phyloP scores from a whole-genome alignment of 176 grass and related monocot species.

The Poa annua region DNA sequence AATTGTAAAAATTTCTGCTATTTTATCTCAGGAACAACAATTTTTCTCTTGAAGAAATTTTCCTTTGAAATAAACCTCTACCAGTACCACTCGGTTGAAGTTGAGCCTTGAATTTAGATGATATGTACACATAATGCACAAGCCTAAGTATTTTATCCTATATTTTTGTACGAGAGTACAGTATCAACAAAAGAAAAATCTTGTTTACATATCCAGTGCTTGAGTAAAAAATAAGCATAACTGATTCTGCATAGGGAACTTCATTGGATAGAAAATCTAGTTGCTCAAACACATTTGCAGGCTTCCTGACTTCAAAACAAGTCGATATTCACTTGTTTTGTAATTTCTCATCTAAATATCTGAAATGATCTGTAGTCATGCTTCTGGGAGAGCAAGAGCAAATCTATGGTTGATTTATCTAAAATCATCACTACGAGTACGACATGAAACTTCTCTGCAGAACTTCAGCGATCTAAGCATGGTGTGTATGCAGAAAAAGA shows the following conservation, averaged over 20 bases:
- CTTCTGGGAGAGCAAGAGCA: not conserved
- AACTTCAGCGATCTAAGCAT: conserved; percentile 18
- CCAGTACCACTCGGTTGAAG: too few relatives aligned
- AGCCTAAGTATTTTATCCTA: not conserved
- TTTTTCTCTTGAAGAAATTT: not conserved
- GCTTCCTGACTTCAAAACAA: not conserved
- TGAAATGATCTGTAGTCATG: not conserved
- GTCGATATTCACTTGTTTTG: not conserved
- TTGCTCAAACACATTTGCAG: not conserved
- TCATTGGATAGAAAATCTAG: conserved; percentile 2
- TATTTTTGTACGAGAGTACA: not conserved
- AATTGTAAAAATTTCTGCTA: not conserved
- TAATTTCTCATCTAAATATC: not conserved
- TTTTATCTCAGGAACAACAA: not conserved
- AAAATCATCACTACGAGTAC: not conserved
- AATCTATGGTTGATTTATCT: not conserved
- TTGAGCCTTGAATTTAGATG: not conserved
- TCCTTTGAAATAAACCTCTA: too few relatives aligned
- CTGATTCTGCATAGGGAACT: not conserved
- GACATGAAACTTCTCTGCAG: not conserved
- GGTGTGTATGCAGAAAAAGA: conserved; percentile 1
- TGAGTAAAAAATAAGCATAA: not conserved
- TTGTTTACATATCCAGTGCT: not conserved
- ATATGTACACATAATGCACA: not conserved
- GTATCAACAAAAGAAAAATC: not conserved